Percentiles rank a stretch among this genome's conserved stretches.
Conservation (phyloP, 139 green algal species). For the Monoraphidium neglectum region DNA sequence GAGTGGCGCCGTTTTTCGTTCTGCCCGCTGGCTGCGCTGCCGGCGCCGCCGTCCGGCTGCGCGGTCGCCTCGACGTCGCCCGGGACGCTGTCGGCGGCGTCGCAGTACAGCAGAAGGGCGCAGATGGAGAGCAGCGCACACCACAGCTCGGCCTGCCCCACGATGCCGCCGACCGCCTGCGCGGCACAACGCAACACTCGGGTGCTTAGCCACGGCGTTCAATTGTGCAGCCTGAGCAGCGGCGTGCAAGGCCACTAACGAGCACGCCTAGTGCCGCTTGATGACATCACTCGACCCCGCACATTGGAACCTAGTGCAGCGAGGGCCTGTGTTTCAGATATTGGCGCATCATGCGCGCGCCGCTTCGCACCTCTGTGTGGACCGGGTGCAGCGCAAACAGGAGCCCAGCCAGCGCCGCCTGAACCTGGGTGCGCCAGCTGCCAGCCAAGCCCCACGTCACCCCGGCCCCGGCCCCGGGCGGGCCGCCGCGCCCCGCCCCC, state of each 20-base stretch:
- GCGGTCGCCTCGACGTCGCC: conserved; percentile 2
- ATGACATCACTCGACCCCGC: no score
- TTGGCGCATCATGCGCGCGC: no score
- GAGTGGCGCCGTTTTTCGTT: no score
- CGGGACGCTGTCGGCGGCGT: conserved; percentile 33
- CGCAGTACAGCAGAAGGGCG: conserved; percentile 63
- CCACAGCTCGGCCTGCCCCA: conserved; percentile 78
- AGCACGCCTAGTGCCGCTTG: no score
- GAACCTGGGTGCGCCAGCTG: conserved; percentile 32
- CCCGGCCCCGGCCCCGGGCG: no score
- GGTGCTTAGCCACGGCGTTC: no score
- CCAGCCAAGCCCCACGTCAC: neutral
- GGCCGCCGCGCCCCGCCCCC: no score
- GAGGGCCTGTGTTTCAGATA: no score
- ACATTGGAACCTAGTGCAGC: no score
- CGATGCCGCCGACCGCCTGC: conserved; percentile 75
- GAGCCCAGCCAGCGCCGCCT: conserved; percentile 50
- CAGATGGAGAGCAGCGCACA: conserved; percentile 49
- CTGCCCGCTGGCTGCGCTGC: neutral
- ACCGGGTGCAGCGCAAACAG: conserved; percentile 76
- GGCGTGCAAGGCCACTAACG: no score
- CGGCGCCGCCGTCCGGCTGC: neutral
- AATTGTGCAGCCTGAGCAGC: no score
- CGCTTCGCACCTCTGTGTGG: conserved; percentile 68
- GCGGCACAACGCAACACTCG: neutral